These are phyloP conservation scores for Colletotrichum australisinense DNA, from an alignment of 2,329 filamentous ascomycete genomes.

Conservation along the genomic window DNA sequence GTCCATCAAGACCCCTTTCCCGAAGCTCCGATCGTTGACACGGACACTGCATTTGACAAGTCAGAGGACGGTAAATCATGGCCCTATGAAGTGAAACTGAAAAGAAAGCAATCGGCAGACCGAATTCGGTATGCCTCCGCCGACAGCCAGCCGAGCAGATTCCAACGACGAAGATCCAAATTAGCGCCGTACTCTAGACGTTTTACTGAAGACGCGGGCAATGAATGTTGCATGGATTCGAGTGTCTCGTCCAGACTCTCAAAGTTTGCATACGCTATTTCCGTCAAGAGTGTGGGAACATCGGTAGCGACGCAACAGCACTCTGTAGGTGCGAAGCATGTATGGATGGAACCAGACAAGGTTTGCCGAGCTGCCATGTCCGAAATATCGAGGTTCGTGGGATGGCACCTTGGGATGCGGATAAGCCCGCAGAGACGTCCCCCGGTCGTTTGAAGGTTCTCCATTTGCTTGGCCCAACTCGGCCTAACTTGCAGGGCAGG, in stretches of 20 bases:
- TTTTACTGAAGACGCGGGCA: neutral
- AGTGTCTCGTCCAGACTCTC: neutral
- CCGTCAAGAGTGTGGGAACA: neutral
- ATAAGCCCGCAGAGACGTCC: neutral
- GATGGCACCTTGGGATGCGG: neutral
- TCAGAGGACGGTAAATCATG: neutral
- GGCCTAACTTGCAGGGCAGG: neutral
- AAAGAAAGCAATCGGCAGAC: slow-evolving; percentile 23
- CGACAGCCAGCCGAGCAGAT: slow-evolving; percentile 19
- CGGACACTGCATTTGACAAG: neutral
- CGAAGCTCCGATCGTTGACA: neutral
- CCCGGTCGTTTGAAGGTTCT: neutral
- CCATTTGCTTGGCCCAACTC: neutral
- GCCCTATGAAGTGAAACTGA: slow-evolving; percentile 14
- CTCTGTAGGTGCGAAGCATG: neutral
- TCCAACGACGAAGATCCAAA: neutral
- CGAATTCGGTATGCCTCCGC: neutral
- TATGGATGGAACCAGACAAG: neutral
- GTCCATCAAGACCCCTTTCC: neutral
- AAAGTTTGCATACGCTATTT: neutral
- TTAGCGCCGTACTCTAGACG: neutral
- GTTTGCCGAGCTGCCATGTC: slow-evolving; percentile 2
- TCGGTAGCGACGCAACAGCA: neutral
- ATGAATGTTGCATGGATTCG: neutral
- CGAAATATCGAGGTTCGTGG: slow-evolving; percentile 12